A percentile compares a stretch with the other conserved stretches of the same genome.
Conservation (phyloP, 2,329 filamentous ascomycete genomes). For the Cytospora piceicola region DNA sequence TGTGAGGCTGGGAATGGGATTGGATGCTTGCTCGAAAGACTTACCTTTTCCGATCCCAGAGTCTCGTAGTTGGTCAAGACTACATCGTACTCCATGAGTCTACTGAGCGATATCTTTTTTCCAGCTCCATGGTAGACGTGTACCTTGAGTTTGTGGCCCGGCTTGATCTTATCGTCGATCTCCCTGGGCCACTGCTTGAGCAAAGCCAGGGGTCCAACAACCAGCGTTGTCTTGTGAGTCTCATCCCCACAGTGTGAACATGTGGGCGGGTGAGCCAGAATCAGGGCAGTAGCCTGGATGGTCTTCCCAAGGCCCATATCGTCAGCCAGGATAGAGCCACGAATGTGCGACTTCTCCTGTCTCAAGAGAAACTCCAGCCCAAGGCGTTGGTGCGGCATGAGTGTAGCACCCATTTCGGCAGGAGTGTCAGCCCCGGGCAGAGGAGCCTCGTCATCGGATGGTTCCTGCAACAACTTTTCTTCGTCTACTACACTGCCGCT, state of each 20-base stretch:
- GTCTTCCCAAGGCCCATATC: slow-evolving; percentile 9
- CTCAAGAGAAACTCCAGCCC: neutral
- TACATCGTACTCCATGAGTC: neutral
- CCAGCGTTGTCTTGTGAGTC: neutral
- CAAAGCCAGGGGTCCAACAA: neutral
- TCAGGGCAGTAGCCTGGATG: neutral
- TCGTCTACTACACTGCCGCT: neutral
- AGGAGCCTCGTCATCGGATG: neutral
- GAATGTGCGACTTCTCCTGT: neutral
- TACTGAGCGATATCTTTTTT: no score
- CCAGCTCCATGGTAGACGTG: no score
- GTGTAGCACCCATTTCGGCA: neutral
- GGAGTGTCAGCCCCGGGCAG: neutral
- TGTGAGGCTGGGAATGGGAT: neutral
- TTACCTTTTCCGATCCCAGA: neutral
- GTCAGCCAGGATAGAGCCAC: neutral
- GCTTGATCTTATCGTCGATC: neutral
- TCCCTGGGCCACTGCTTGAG: slow-evolving; percentile 3
- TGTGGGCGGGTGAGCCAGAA: neutral
- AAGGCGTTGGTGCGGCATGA: slow-evolving; percentile 3
- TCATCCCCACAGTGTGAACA: neutral
- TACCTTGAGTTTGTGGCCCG: no score
- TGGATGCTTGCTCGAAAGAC: neutral
- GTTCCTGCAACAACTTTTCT: neutral
- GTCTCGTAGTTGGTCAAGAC: neutral